Evolutionary conservation across 768 basidiomycete genomes (phyloP), one percentile per base, ranked within the genome.

Genomic region (Lactarius hatsudake): DNA sequence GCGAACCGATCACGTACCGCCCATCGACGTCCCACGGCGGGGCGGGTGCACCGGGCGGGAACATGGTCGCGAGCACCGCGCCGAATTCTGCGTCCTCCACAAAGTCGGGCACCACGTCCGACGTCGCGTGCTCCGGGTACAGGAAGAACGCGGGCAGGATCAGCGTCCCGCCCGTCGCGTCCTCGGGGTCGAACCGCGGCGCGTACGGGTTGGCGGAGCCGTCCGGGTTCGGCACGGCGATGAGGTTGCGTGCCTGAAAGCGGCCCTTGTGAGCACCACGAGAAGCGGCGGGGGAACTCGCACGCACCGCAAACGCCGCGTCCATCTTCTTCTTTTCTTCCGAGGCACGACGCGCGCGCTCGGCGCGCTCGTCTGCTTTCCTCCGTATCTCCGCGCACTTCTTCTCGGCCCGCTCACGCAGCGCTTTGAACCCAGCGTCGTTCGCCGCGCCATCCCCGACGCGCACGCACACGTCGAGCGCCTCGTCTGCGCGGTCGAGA

Each of bases 91-190:
- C 89, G 69, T 89, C 85, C 76, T 98, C 96, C 70, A 87, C 82
- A 77, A 96, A 98, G 59, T 88, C 83, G 17, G 90, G 82, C 70
- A 98, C 90, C 65, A 96, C 83, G 77, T 99, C 97, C 34, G 96
- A 93, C 6, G 87, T 93, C 13, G 88, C 86, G 70, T 94, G 82
- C 75, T 94, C 89, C 7, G 97, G 97, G 77, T 98, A 97, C 67
- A 98, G 82, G 78, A 98, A 90, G 81, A 97, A 93, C 51, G 90
- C 88, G 2, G 97, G 96, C 74, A 97, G 75, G 68, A 96, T 77
- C 15, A 96, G 82, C 0, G 86, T 87, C 68, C 76, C 74, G 71
- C 82, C 70, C 64, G 86, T 78, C 64, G 85, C 74, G 76, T 88
- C 90, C 68, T 89, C 86, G 3, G 83, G 74, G 73, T 90, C 88